Base-by-base conservation (phyloP, 345 rosid genomes). In the Hibiscus trionum region DNA sequence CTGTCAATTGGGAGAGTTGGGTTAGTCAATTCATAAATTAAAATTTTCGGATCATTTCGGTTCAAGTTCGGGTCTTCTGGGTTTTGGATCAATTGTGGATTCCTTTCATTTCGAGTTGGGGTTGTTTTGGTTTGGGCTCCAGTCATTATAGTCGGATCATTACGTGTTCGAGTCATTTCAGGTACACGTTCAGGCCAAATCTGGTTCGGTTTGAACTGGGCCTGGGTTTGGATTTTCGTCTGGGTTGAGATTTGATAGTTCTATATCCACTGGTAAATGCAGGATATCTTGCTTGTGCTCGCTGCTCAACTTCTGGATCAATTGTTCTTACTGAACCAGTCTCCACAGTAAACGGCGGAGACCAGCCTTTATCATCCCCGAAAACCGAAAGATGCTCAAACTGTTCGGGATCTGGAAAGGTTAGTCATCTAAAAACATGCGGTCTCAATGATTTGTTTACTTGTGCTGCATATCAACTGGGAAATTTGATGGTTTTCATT, bases 201-300 rank as follows among this genome's bases (percentile, higher is more conserved):
- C 0, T 12, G 15, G 3, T 47, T 47, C 52, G 3, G 16, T 5
- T 47, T 12, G 14, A 12, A 12, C 15, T 12, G 50, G 50, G 11
- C 2, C 2, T 12, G 5, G 50, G 50, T 46, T 46, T 46, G 50
- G 50, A 46, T 12, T 3, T 46, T 47, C 55, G 5, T 15, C 17
- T 50, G 16, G 55, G 17, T 50, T 16, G 0, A 50, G 55, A 50
- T 14, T 50, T 50, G 17, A 50, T 16, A 3, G 2, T 17, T 50
- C n/a, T 50, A 15, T 68, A 68, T 16, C 44, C 42, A 9, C 24
- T 35, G 75, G 11, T 73, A 33, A 61, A 55, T 80, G 78, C 86
- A 93, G 98, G 98, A 64, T 94, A 94, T 79, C 97, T 94, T 78
- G 93, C 97, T 55, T 91, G 98, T 80, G 97, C 97, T 59, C 96